Base-by-base conservation (phyloP, 768 basidiomycete species). In the Clitopilus hobsonii region DNA sequence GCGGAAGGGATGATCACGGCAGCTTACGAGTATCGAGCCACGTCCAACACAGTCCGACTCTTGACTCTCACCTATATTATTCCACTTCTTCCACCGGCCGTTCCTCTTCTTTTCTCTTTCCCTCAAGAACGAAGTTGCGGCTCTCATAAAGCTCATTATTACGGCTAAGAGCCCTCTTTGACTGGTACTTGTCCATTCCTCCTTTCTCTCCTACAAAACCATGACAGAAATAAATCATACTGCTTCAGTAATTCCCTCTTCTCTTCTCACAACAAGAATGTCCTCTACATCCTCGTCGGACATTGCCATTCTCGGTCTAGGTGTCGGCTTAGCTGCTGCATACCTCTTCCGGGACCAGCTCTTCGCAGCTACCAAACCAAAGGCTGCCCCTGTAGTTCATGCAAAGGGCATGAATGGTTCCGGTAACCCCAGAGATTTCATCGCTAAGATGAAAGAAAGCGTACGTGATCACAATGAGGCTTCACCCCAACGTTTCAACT, bases 391-490 rank as follows among this genome's bases (percentile, higher is more conserved):
- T 0, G 56, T 76, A 30, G 55, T 67, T 22, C 53, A 77, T 24
- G 67, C 80, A 27, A 78, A 80, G 52, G 71, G 73, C 36, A 67
- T 75, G 32, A 88, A 88, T 75, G 89, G 85, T 49, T 82, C 81
- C 55, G 88, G 85, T 1, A 93, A 97, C 65, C 93, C 94, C n/a
- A 78, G 95, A 41, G 94, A 98, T 69, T 97, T 97, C 66, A 81
- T 97, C 38, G 83, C 85, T 11, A 95, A 95, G 76, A 94, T 98
- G 93, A 90, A 94, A 74, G 85, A 88, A 57, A 86, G 84, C 36
- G 96, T 98, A 73, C 68, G 91, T 81, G 6, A 6, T 16, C 8
- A 49, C 25, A 23, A 10, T 6, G 7, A 6, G 26, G n/a, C 23
- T 26, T 47, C 28, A 54, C 16, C 20, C 36, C 58, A 25, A 38